These are phyloP conservation scores for Begonia loranthoides DNA, from an alignment of 306 rosid genomes.

Conservation along the genomic window DNA sequence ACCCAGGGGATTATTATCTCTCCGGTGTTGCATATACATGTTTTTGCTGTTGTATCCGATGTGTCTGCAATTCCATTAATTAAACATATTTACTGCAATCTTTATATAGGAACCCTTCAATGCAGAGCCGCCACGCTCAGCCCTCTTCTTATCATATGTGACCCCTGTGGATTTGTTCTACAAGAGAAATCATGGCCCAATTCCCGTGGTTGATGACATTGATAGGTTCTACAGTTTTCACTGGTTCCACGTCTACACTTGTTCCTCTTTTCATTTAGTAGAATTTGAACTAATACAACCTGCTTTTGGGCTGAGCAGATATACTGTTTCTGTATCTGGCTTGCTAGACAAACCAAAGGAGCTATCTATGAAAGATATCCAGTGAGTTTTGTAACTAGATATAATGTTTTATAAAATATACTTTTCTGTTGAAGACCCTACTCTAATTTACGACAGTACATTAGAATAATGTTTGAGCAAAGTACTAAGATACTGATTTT, in stretches of 20 bases:
- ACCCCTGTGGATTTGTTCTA: constrained; percentile 77
- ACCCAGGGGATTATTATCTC: too few relatives aligned
- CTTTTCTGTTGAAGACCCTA: too few relatives aligned
- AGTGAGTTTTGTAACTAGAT: constrained; percentile 23
- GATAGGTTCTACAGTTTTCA: constrained; percentile 30
- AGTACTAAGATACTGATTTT: constrained; percentile 10
- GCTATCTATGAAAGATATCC: constrained; percentile 64
- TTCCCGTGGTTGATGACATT: constrained; percentile 55
- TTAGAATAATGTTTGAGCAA: background rate
- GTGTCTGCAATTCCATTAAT: background rate
- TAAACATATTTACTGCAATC: background rate
- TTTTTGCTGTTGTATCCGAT: background rate
- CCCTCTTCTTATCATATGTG: constrained; percentile 43
- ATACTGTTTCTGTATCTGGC: constrained; percentile 49
- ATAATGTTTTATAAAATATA: too few relatives aligned
- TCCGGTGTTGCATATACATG: too few relatives aligned
- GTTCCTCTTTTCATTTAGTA: constrained; percentile 2
- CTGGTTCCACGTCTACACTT: background rate
- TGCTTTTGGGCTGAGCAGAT: constrained; percentile 31
- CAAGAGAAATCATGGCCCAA: constrained; percentile 91
- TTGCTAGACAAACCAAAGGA: constrained; percentile 35
- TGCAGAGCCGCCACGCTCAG: constrained; percentile 74
- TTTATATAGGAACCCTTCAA: constrained; percentile 64
- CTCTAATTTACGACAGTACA: background rate
- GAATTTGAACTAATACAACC: constrained; percentile 5